Evolutionary conservation across 192 early-diverging fungal genomes (phyloP).

Genomic region (Chytriomyces sp.): DNA sequence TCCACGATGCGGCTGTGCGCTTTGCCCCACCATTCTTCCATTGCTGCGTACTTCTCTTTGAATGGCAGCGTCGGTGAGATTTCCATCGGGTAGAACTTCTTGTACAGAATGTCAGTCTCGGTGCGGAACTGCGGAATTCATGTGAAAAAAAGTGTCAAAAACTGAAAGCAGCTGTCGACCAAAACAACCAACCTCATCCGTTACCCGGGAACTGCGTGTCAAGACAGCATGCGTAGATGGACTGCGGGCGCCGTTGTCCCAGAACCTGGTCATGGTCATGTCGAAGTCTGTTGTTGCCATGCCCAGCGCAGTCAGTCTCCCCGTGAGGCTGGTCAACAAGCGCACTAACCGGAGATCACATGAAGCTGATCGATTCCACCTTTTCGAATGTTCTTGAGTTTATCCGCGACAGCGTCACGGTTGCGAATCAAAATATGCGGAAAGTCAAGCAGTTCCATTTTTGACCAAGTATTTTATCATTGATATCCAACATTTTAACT

Average conservation of each 20-base stretch:
- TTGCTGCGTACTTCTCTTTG: constrained; percentile 67
- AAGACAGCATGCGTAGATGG: constrained; percentile 54
- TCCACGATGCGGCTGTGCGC: constrained; percentile 64
- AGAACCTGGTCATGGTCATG: constrained; percentile 70
- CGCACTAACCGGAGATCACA: constrained; percentile 59
- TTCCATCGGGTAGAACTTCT: constrained; percentile 79
- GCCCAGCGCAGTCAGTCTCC: not conserved
- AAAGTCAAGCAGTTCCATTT: not conserved
- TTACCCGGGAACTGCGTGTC: constrained; percentile 39
- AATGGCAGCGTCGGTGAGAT: constrained; percentile 51
- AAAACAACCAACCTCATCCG: constrained; percentile 44
- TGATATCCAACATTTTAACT: no score
- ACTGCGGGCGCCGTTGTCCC: constrained; percentile 48
- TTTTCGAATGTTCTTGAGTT: constrained; percentile 55
- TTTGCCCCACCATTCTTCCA: constrained; percentile 74
- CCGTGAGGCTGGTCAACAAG: not conserved
- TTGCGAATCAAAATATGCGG: constrained; percentile 41
- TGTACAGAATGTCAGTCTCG: constrained; percentile 52
- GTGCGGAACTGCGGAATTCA: constrained; percentile 48
- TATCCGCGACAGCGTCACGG: constrained; percentile 39
- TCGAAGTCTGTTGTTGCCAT: constrained; percentile 65
- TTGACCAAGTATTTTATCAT: no score
- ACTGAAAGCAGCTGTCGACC: not conserved
- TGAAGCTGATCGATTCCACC: constrained; percentile 60
- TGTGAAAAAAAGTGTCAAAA: not conserved